These are phyloP conservation scores for Xerocomellus intermedius DNA, from an alignment of 768 basidiomycete genomes.

Conservation along the genomic window DNA sequence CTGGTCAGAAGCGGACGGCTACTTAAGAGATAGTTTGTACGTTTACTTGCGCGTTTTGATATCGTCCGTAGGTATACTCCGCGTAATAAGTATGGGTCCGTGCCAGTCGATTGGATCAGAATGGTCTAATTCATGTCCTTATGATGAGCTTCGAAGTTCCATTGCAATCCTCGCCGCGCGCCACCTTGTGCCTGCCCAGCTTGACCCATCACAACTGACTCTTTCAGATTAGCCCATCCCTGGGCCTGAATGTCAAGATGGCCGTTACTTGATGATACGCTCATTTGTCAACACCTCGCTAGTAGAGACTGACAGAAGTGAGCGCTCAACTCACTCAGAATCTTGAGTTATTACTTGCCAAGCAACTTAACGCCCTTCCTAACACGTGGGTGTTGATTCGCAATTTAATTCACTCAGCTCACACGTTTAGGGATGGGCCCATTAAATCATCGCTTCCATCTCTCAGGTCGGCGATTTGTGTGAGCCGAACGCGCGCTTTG, in stretches of 20 bases:
- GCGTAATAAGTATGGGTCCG: neutral
- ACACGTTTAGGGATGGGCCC: constrained; percentile 6
- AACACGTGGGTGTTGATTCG: neutral
- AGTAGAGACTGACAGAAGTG: neutral
- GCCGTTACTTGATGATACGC: neutral
- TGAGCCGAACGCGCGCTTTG: neutral
- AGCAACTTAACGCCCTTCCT: neutral
- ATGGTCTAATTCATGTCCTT: too few species aligned
- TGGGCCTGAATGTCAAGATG: too few species aligned
- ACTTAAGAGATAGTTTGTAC: neutral
- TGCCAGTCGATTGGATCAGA: too few species aligned
- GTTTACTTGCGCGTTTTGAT: neutral
- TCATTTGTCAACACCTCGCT: too few species aligned
- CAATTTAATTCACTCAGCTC: too few species aligned
- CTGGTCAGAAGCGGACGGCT: constrained; percentile 21
- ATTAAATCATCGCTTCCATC: neutral
- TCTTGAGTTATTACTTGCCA: neutral
- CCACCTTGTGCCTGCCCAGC: neutral
- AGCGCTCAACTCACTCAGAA: neutral
- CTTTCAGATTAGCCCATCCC: too few species aligned
- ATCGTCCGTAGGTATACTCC: neutral
- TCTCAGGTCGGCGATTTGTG: neutral
- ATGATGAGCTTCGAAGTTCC: neutral
- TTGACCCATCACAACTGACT: neutral
- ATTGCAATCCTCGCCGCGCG: neutral